Percentiles rank a stretch among this genome's conserved stretches.
Conservation (phyloP, 768 basidiomycete genomes). For the Mycena rebaudengoi region DNA sequence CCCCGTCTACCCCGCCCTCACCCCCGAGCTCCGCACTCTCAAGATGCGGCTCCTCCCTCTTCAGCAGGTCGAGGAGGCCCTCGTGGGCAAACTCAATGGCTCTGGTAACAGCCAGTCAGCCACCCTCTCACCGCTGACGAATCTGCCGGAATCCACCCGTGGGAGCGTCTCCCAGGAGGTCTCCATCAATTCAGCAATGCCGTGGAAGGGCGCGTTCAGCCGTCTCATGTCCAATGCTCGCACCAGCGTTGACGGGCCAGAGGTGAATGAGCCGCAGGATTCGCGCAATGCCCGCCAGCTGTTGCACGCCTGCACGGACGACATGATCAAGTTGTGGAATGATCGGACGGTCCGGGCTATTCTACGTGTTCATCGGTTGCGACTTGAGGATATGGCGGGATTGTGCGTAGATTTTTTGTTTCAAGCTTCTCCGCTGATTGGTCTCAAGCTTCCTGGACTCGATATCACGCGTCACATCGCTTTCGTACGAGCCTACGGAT, state of each 20-base stretch:
- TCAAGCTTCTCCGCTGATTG: background rate
- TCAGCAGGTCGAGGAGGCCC: conserved; percentile 57
- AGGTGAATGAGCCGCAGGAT: conserved; percentile 41
- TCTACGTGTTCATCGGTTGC: conserved; percentile 49
- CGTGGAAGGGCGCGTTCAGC: conserved; percentile 48
- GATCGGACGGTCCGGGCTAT: conserved; percentile 53
- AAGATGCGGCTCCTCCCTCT: conserved; percentile 61
- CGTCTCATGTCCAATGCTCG: conserved; percentile 39
- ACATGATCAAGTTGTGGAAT: conserved; percentile 60
- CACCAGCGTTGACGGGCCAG: conserved; percentile 36
- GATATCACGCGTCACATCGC: conserved; percentile 53
- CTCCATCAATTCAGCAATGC: conserved; percentile 41
- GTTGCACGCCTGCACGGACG: conserved; percentile 57
- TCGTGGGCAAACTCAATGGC: conserved; percentile 58
- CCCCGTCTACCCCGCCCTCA: conserved; percentile 43
- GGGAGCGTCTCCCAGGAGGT: conserved; percentile 36
- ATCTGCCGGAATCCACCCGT: conserved; percentile 12
- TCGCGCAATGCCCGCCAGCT: conserved; percentile 54
- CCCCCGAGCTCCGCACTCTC: conserved; percentile 51
- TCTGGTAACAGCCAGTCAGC: conserved; percentile 14
- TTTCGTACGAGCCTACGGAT: conserved; percentile 58
- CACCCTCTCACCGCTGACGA: conserved; percentile 13
- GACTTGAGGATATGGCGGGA: conserved; percentile 62
- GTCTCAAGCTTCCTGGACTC: conserved; percentile 57
- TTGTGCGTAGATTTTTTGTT: conserved; percentile 1